A percentile compares a stretch with the other conserved stretches of the same genome.
These are phyloP conservation scores for Juglanconis sp. DNA, from an alignment of 2,329 filamentous ascomycete genomes.

Conservation along the genomic window DNA sequence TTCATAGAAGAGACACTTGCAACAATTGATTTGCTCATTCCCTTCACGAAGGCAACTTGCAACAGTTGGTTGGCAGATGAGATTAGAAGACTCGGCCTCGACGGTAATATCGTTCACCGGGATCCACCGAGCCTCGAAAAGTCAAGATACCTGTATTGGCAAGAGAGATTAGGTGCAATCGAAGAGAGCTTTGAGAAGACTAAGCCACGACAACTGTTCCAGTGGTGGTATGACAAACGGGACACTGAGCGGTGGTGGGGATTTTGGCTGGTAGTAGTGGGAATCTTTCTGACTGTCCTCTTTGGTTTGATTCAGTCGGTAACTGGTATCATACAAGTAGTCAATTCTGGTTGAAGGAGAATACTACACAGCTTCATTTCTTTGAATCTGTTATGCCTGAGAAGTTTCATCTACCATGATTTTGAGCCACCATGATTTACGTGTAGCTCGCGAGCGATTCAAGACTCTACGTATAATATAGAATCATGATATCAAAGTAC, in stretches of 20 bases:
- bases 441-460: too few relatives aligned
- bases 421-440: too few relatives aligned
- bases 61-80: background rate
- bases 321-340: background rate
- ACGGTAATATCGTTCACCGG: background rate
- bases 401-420: too few relatives aligned
- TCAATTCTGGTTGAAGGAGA: background rate
- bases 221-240: background rate
- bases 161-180: background rate
- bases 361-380: too few relatives aligned
- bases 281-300: background rate
- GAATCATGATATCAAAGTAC: too few relatives aligned
- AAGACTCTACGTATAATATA: too few relatives aligned
- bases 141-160: background rate
- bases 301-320: background rate
- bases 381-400: too few relatives aligned
- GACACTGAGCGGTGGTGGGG: background rate
- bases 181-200: background rate
- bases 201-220: background rate
- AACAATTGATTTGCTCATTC: background rate
- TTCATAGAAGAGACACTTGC: background rate
- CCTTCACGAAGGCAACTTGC: background rate
- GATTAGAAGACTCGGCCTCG: background rate
- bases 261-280: background rate
- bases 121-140: background rate